Evolutionary conservation across 805 yeast species (phyloP).

Genomic region (Saccharomyces kudriavzevii): DNA sequence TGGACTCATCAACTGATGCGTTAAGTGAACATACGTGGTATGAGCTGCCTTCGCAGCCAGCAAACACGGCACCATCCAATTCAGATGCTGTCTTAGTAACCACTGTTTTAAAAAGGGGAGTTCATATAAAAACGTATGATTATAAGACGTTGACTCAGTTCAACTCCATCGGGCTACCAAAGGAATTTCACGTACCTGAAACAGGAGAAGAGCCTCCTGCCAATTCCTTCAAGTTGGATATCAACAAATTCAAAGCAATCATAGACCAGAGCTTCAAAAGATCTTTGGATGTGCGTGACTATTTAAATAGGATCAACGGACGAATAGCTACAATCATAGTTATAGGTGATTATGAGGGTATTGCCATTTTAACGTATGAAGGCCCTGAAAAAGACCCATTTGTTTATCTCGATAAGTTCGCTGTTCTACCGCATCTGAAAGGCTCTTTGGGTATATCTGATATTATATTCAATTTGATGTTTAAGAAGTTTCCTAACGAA

Average conservation of each 20-base stretch:
- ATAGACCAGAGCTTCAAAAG: conserved; percentile 76
- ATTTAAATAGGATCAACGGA: conserved; percentile 56
- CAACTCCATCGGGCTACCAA: conserved; percentile 26
- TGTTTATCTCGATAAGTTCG: conserved; percentile 89
- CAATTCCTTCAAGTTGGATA: conserved; percentile 37
- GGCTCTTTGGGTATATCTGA: conserved; percentile 94
- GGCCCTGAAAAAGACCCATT: conserved; percentile 33
- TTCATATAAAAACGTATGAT: conserved; percentile 31
- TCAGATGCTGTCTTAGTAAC: conserved; percentile 38
- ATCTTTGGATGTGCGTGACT: conserved; percentile 55
- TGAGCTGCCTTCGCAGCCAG: conserved; percentile 7
- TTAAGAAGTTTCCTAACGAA: conserved; percentile 58
- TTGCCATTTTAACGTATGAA: conserved; percentile 88
- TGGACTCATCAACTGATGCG: not conserved
- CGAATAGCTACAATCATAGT: conserved; percentile 69
- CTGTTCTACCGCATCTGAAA: conserved; percentile 73
- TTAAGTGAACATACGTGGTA: conserved; percentile 11
- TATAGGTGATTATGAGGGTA: conserved; percentile 93
- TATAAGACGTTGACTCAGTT: conserved; percentile 11
- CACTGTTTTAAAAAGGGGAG: conserved; percentile 72
- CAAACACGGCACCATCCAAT: not conserved
- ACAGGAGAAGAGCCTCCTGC: not conserved
- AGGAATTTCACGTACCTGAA: conserved; percentile 1
- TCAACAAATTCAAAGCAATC: conserved; percentile 48
- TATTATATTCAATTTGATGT: conserved; percentile 75